Conservation (phyloP, 176 grass and related monocot species). For the Canna indica region DNA sequence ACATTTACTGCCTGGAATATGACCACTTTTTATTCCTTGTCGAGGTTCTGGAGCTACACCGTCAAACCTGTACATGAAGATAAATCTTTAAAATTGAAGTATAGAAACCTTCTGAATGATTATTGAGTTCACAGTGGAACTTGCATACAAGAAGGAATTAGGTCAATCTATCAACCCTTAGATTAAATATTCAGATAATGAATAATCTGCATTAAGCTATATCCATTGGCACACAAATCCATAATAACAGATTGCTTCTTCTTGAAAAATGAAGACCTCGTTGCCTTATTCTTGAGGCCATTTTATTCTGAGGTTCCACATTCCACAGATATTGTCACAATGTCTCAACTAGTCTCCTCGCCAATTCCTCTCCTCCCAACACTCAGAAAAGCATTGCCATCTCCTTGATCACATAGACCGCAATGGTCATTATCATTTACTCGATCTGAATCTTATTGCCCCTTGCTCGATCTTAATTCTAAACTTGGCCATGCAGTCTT, state of each 20-base stretch:
- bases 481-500: background rate
- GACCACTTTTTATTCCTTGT: conserved; percentile 72
- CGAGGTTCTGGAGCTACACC: conserved; percentile 84
- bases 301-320: background rate
- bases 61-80: conserved; percentile 52
- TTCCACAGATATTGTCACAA: background rate
- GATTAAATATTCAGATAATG: no score
- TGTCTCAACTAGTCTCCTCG: background rate
- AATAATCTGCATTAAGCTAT: no score
- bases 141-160: no score
- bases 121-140: background rate
- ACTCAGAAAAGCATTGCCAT: no score
- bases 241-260: no score
- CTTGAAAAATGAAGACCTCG: no score
- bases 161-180: no score
- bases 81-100: background rate
- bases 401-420: no score
- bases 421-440: no score
- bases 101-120: background rate
- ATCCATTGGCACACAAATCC: no score
- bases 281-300: background rate
- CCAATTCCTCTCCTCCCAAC: no score
- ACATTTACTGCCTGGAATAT: conserved; percentile 71
- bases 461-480: background rate
- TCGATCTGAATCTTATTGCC: no score